Conservation (phyloP, 345 rosid species). For the Erodium maritimum region DNA sequence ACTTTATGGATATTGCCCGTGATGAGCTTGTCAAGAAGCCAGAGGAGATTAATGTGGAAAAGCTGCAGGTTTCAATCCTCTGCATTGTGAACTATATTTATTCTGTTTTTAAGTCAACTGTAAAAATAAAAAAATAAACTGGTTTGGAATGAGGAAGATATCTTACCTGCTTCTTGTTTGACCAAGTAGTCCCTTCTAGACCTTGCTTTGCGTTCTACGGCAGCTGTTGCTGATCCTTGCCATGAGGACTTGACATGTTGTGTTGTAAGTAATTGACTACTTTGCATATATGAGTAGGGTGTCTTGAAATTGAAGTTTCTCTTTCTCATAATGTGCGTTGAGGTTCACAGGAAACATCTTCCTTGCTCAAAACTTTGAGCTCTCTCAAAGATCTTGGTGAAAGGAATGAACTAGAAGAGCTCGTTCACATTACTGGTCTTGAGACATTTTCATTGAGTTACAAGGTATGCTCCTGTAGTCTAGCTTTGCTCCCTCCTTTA, state of each 20-base stretch:
- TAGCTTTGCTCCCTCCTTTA: not conserved
- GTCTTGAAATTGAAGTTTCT: constrained; percentile 4
- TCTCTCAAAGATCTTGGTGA: constrained; percentile 48
- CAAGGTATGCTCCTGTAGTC: constrained; percentile 42
- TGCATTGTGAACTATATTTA: not conserved
- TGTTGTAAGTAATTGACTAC: constrained; percentile 45
- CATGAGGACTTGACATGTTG: constrained; percentile 91
- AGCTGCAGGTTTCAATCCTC: constrained; percentile 54
- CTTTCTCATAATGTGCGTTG: constrained; percentile 16
- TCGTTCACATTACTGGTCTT: constrained; percentile 74
- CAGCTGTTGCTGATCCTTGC: constrained; percentile 96
- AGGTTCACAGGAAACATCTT: constrained; percentile 59
- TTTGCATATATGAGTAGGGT: not conserved
- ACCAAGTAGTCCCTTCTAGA: constrained; percentile 75
- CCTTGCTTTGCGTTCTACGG: constrained; percentile 88
- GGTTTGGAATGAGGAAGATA: not conserved
- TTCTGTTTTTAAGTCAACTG: not conserved
- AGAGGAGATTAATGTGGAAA: constrained; percentile 79
- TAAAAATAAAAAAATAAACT: no score
- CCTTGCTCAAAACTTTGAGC: constrained; percentile 69
- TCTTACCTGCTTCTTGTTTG: not conserved
- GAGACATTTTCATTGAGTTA: constrained; percentile 94
- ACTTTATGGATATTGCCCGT: constrained; percentile 94
- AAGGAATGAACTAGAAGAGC: constrained; percentile 47
- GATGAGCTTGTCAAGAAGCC: constrained; percentile 78